phyloP scores from a whole-genome alignment of 148 eudicot genomes.

The Chenopodium suecicum region DNA sequence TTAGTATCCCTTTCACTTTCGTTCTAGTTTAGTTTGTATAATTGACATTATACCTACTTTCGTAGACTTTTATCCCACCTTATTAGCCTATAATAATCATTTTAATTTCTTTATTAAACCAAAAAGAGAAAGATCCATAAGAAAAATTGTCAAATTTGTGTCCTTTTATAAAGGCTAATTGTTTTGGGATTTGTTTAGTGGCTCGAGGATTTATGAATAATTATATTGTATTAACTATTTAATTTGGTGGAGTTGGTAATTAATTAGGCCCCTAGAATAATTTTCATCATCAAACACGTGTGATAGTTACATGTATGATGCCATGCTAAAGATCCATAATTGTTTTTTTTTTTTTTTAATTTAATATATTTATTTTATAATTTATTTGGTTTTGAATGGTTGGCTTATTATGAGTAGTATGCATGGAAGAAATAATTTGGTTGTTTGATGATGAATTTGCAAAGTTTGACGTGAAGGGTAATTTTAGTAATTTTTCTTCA shows the following conservation, averaged over 20 bases:
- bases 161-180: background rate
- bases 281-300: constrained; percentile 39
- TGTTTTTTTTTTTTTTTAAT: background rate
- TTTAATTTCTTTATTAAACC: background rate
- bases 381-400: background rate
- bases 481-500: constrained; percentile 15
- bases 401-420: constrained; percentile 24
- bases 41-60: constrained; percentile 35
- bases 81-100: constrained; percentile 7
- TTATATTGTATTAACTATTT: background rate
- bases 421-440: constrained; percentile 15
- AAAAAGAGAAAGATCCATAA: background rate
- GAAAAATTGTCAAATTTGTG: background rate
- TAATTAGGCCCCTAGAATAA: constrained; percentile 12
- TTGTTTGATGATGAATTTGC: constrained; percentile 24
- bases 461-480: constrained; percentile 36
- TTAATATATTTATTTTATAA: background rate
- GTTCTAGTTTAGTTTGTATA: constrained; percentile 18
- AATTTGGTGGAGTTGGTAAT: constrained; percentile 29
- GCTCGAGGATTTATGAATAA: constrained; percentile 20
- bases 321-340: background rate
- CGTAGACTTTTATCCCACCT: constrained; percentile 32
- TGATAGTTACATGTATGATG: constrained; percentile 28
- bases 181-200: constrained; percentile 24
- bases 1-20: background rate